Evolutionary conservation across 2,329 filamentous ascomycete species (phyloP).

Genomic region (Aspergillus sp.): DNA sequence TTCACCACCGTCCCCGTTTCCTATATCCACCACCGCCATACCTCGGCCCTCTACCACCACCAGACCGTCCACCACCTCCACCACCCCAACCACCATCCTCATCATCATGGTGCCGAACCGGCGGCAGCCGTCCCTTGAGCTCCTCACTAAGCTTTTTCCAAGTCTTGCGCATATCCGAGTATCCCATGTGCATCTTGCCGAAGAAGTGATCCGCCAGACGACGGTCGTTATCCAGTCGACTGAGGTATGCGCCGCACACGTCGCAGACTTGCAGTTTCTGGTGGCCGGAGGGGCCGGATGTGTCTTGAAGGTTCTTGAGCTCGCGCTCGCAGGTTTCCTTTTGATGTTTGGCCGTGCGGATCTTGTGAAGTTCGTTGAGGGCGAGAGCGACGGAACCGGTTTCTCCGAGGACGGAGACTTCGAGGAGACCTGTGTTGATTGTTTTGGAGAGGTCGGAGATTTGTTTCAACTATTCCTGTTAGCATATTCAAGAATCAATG

Average conservation of each 20-base stretch:
- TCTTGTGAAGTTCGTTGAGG: slow-evolving; percentile 79
- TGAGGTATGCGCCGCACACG: slow-evolving; percentile 92
- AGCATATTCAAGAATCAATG: neutral
- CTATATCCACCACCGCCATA: slow-evolving; percentile 38
- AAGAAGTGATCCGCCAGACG: slow-evolving; percentile 96
- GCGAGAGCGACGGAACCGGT: slow-evolving; percentile 72
- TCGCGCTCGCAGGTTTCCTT: slow-evolving; percentile 82
- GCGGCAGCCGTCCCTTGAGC: slow-evolving; percentile 64
- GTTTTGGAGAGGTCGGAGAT: slow-evolving; percentile 74
- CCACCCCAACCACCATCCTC: slow-evolving; percentile 47
- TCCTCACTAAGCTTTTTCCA: slow-evolving; percentile 82
- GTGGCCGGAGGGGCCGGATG: slow-evolving; percentile 84
- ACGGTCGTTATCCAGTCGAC: slow-evolving; percentile 86
- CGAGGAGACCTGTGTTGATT: slow-evolving; percentile 74
- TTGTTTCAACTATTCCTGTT: slow-evolving; percentile 56
- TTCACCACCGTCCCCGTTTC: slow-evolving; percentile 39
- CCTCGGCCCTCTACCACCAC: slow-evolving; percentile 38
- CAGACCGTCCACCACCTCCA: slow-evolving; percentile 35
- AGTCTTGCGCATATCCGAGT: slow-evolving; percentile 95
- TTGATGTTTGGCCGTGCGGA: slow-evolving; percentile 69
- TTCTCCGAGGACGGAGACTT: slow-evolving; percentile 80
- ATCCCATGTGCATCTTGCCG: slow-evolving; percentile 98
- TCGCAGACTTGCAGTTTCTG: slow-evolving; percentile 99
- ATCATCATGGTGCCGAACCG: slow-evolving; percentile 50
- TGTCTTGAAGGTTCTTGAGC: slow-evolving; percentile 84